Evolutionary conservation across 768 basidiomycete species (phyloP).

Genomic region (Leccinum subtestaceum): DNA sequence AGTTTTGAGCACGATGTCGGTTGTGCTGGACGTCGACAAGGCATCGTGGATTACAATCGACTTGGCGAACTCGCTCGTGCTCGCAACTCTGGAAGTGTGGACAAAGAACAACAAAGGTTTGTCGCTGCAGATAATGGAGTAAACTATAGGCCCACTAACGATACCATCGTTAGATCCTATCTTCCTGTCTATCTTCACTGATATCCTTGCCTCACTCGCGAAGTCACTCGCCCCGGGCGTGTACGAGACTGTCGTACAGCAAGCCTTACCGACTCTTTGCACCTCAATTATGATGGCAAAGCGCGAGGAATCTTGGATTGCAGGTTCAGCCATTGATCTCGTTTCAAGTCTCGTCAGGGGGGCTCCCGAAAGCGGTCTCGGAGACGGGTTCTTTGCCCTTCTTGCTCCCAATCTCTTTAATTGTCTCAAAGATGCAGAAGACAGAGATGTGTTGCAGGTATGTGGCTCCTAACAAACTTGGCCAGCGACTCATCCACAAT

Average conservation of each 20-base stretch:
- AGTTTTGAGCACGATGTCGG: conserved; percentile 81
- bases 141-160: background rate
- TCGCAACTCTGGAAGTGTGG: conserved; percentile 78
- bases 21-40: conserved; percentile 70
- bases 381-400: conserved; percentile 74
- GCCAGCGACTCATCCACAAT: background rate
- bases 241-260: conserved; percentile 69
- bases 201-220: conserved; percentile 72
- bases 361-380: conserved; percentile 59
- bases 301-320: conserved; percentile 67
- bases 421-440: conserved; percentile 67
- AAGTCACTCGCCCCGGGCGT: conserved; percentile 55
- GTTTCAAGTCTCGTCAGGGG: conserved; percentile 70
- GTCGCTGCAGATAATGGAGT: background rate
- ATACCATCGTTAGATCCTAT: conserved; percentile 67
- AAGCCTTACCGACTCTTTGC: conserved; percentile 71
- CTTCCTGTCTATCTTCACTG: conserved; percentile 79
- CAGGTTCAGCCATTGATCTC: conserved; percentile 80
- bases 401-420: conserved; percentile 75
- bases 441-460: conserved; percentile 83
- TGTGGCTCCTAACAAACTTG: background rate
- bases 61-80: conserved; percentile 62
- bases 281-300: conserved; percentile 57
- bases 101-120: conserved; percentile 81
- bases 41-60: conserved; percentile 70